Evolutionary conservation across 1,284 basidiomycete species (phyloP).

Genomic region (Mycena citricolor): DNA sequence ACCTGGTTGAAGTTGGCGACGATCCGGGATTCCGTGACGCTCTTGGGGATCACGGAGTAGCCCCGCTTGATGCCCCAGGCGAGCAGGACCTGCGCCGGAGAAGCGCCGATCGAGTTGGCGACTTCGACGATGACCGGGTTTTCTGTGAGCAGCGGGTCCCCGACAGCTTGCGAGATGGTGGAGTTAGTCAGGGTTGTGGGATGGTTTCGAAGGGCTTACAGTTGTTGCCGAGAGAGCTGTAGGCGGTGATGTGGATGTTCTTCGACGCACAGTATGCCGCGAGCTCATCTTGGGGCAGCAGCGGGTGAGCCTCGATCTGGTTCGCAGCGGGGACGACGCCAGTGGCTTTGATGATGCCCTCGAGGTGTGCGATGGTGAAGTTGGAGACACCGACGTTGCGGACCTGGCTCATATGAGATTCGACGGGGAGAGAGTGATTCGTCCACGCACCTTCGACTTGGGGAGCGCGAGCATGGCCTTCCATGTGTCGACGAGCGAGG

Average conservation of each 20-base stretch:
- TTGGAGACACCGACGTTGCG: conserved; percentile 76
- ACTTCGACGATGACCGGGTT: conserved; percentile 40
- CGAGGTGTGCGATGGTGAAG: conserved; percentile 65
- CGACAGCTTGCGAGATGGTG: conserved; percentile 36
- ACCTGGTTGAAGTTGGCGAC: conserved; percentile 54
- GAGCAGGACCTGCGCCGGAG: conserved; percentile 41
- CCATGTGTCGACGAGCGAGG: conserved; percentile 75
- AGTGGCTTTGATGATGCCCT: conserved; percentile 72
- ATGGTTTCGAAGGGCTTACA: no score
- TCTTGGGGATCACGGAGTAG: conserved; percentile 40
- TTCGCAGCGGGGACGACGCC: conserved; percentile 73
- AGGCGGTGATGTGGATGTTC: conserved; percentile 78
- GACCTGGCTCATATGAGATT: conserved; percentile 42
- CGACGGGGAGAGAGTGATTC: no score
- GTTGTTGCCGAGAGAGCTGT: conserved; percentile 83
- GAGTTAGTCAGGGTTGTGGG: conserved; percentile 8
- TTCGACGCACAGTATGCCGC: conserved; percentile 67
- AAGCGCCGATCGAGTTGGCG: conserved; percentile 40
- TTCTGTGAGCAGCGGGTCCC: background rate
- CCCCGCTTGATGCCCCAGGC: conserved; percentile 47
- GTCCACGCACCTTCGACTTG: no score
- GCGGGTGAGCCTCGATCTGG: conserved; percentile 84
- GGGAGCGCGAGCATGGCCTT: conserved; percentile 68
- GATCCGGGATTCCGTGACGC: conserved; percentile 38
- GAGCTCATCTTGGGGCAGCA: conserved; percentile 70